Percentiles rank a stretch among this genome's conserved stretches.
These are phyloP conservation scores for Sarcocystis neurona DNA, from an alignment of 169 alveolate species.

Conservation along the genomic window DNA sequence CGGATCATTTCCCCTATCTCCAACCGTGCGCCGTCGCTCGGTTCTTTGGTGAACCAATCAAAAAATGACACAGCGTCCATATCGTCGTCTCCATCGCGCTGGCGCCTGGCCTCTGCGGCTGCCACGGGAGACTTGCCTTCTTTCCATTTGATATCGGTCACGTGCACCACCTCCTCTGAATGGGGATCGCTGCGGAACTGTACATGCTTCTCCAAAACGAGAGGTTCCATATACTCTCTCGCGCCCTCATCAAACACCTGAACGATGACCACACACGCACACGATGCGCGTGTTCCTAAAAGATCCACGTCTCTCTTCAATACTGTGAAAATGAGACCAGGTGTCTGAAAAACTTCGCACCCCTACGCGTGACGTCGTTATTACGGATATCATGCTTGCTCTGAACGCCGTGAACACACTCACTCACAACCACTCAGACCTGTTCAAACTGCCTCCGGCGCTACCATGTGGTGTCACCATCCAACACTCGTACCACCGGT, in stretches of 20 bases:
- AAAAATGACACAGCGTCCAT: constrained; percentile 8
- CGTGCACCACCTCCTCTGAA: constrained; percentile 83
- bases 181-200: constrained; percentile 73
- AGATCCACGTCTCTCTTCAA: not conserved
- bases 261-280: not conserved
- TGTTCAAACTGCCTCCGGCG: no score
- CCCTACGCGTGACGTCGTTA: no score
- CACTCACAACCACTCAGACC: not conserved
- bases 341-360: no score
- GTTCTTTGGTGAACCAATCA: constrained; percentile 40
- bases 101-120: constrained; percentile 15
- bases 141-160: constrained; percentile 86
- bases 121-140: constrained; percentile 34
- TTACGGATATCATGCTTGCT: not conserved
- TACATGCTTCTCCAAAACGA: constrained; percentile 81
- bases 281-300: not conserved
- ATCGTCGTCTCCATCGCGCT: not conserved
- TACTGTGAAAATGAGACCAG: not conserved
- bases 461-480: no score
- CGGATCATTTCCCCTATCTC: constrained; percentile 89
- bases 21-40: constrained; percentile 62
- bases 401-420: not conserved
- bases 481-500: no score
- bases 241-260: constrained; percentile 82
- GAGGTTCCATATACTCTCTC: constrained; percentile 84